These are phyloP conservation scores for Nakazawaea sp. DNA, from an alignment of 805 yeast genomes.

Conservation along the genomic window DNA sequence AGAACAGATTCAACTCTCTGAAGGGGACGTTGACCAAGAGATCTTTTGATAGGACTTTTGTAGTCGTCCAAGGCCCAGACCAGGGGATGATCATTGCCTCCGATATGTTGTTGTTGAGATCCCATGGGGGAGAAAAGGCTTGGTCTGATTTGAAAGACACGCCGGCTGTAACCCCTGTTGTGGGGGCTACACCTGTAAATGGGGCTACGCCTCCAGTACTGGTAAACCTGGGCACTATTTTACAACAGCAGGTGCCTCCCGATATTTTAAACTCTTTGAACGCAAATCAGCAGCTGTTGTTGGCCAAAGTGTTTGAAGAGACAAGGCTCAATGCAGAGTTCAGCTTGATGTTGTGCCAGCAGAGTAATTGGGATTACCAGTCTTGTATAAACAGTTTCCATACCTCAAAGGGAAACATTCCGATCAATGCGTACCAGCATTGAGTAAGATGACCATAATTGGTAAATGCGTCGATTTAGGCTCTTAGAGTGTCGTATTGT, in stretches of 20 bases:
- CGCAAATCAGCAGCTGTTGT: slow-evolving; percentile 54
- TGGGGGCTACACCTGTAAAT: slow-evolving; percentile 13
- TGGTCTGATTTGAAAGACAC: slow-evolving; percentile 32
- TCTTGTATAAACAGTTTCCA: slow-evolving; percentile 66
- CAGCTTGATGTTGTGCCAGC: slow-evolving; percentile 78
- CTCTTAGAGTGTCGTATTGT: too few relatives aligned
- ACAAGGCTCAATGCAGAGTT: slow-evolving; percentile 77
- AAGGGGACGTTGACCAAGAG: slow-evolving; percentile 43
- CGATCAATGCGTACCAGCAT: slow-evolving; percentile 43
- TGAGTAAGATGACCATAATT: too few relatives aligned
- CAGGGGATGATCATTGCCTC: slow-evolving; percentile 80
- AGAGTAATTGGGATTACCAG: slow-evolving; percentile 77
- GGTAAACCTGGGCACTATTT: slow-evolving; percentile 13
- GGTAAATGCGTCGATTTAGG: too few relatives aligned
- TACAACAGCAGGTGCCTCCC: slow-evolving; percentile 40
- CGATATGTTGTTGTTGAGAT: slow-evolving; percentile 68
- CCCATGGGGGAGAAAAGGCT: slow-evolving; percentile 45
- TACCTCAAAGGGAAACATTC: slow-evolving; percentile 47
- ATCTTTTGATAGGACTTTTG: slow-evolving; percentile 80
- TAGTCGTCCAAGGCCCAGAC: slow-evolving; percentile 62
- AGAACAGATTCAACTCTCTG: slow-evolving; percentile 21
- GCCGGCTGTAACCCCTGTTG: slow-evolving; percentile 14
- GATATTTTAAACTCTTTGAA: slow-evolving; percentile 45
- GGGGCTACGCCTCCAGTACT: slow-evolving; percentile 11
- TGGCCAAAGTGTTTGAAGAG: slow-evolving; percentile 57